Evolutionary conservation across 768 basidiomycete species (phyloP), one percentile per base, ranked within the genome.

Genomic region (Podaxis sp.): DNA sequence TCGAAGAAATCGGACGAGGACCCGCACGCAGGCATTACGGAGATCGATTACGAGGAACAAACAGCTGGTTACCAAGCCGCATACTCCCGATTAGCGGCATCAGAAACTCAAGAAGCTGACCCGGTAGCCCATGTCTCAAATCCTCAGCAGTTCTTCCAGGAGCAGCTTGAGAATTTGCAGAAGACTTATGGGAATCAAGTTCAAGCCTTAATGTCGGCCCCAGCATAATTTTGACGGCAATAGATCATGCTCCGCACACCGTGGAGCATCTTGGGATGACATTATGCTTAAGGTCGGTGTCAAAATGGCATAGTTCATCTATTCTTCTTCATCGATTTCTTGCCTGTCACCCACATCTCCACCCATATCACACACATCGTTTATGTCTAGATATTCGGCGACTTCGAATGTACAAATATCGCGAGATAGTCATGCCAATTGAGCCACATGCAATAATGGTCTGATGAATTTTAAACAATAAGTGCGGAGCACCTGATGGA

Each of bases 11-110:
- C 73, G 4, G 74, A 70, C 57, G 79, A 87, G n/a, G 85, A 87
- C 52, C 72, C 80, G 7, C 77, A 85, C 51, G 78, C 79, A 0
- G 85, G 84, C 0, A 70, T 93, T 39, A 92, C 91, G 0, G 86
- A 84, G 57, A 86, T 97, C 52, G 96, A 98, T 71, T 88, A 87
- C 64, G 96, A 98, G 70, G 96, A 98, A 71, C 90, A 92, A 71
- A 83, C 84, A 1, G 89, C 90, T 5, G 93, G 95, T 0, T 98
- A 98, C 75, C 97, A 99, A 70, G 93, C 94, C 0, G 92, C 94
- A 3, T 99, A 96, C 77, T 95, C 95, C 57, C 85, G 90, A 39
- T 82, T 98, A 17, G 96, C 95, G 0, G 92, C 96, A 1, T 88
- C 89, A 1, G 90, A 92, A 66, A 76, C 74, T 1, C 73, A 73